Percentiles rank a stretch among this genome's conserved stretches.
Evolutionary conservation across 2,329 filamentous ascomycete genomes (phyloP).

Genomic region (Sordariomycetes sp.): DNA sequence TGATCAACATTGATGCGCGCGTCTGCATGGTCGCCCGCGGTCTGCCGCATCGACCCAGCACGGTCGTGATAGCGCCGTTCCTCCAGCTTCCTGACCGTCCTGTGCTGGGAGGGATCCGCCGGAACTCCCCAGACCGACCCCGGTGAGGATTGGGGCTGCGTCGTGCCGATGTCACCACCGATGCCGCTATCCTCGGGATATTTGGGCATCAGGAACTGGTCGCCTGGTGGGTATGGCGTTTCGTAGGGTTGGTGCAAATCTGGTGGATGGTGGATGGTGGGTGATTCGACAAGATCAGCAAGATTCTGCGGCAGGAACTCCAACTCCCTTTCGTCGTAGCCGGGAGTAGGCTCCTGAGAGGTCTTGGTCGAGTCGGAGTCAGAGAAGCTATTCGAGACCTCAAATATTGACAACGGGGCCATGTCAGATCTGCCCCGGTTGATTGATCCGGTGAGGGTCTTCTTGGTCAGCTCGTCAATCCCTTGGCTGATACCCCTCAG

Average conservation of each 20-base stretch:
- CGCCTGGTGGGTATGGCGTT: background rate
- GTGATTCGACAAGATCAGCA: background rate
- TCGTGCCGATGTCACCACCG: constrained; percentile 11
- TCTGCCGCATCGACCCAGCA: constrained; percentile 32
- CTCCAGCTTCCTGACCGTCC: constrained; percentile 27
- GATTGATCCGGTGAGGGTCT: background rate
- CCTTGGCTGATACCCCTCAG: constrained; percentile 12
- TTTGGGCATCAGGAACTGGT: constrained; percentile 5
- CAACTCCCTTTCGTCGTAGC: background rate
- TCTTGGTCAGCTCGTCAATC: background rate
- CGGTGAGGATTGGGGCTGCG: constrained; percentile 7
- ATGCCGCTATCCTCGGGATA: constrained; percentile 31
- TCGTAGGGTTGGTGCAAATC: background rate
- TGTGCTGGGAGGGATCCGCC: constrained; percentile 23
- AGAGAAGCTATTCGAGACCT: background rate
- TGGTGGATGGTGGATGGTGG: background rate
- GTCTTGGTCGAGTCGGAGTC: constrained; percentile 1
- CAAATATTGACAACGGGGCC: background rate
- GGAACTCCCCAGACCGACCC: constrained; percentile 11
- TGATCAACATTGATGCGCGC: constrained; percentile 28
- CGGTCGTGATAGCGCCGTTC: constrained; percentile 29
- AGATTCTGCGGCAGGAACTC: background rate
- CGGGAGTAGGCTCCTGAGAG: background rate
- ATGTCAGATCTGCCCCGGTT: background rate
- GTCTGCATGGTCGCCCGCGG: constrained; percentile 22